These are phyloP conservation scores for Osmozyma mogii DNA, from an alignment of 805 yeast genomes.

Conservation along the genomic window DNA sequence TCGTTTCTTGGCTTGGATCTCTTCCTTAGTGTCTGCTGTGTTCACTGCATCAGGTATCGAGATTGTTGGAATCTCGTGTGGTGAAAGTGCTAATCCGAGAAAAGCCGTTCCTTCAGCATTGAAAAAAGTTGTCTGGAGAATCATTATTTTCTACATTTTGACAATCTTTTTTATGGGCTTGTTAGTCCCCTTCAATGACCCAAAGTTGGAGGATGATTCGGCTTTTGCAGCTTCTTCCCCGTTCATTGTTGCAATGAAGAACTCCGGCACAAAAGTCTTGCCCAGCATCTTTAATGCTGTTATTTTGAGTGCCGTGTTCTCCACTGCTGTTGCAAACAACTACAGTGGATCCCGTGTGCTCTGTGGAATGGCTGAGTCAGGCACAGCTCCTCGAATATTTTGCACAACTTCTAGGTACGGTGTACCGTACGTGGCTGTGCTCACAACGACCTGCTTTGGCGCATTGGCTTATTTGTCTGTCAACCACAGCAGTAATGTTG, in stretches of 20 bases:
- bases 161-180: slow-evolving; percentile 64
- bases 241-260: slow-evolving; percentile 61
- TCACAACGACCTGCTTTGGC: slow-evolving; percentile 54
- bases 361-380: slow-evolving; percentile 51
- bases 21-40: slow-evolving; percentile 65
- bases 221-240: slow-evolving; percentile 52
- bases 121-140: slow-evolving; percentile 60
- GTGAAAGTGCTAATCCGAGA: slow-evolving; percentile 65
- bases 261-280: slow-evolving; percentile 57
- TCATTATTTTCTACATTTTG: slow-evolving; percentile 55
- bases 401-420: slow-evolving; percentile 36
- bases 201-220: slow-evolving; percentile 29
- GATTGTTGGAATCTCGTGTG: slow-evolving; percentile 66
- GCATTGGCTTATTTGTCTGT: slow-evolving; percentile 53
- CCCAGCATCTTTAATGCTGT: slow-evolving; percentile 71
- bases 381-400: slow-evolving; percentile 50
- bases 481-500: slow-evolving; percentile 45
- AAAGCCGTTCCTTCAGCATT: slow-evolving; percentile 67
- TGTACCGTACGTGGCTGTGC: slow-evolving; percentile 53
- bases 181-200: slow-evolving; percentile 62
- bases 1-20: slow-evolving; percentile 61
- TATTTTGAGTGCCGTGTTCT: slow-evolving; percentile 54
- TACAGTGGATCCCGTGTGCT: slow-evolving; percentile 66
- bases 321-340: slow-evolving; percentile 75
- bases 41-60: slow-evolving; percentile 79